phyloP scores from a whole-genome alignment of 495 filamentous ascomycete species.

The Lepidopterella palustris region DNA sequence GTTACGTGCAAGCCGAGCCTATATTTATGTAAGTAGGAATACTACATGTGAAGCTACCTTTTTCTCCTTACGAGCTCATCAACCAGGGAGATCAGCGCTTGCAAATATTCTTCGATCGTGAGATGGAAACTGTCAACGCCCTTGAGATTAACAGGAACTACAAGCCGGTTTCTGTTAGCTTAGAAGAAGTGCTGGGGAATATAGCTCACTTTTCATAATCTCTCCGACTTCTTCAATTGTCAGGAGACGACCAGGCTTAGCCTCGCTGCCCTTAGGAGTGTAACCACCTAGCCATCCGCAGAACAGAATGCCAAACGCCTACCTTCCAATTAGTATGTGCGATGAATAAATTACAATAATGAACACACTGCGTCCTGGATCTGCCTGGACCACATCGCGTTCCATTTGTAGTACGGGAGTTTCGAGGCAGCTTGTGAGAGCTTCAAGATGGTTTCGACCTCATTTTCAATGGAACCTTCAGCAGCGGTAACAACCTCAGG shows the following conservation, averaged over 20 bases:
- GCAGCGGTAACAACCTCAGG: constrained; percentile 47
- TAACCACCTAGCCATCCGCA: constrained; percentile 71
- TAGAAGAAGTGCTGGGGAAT: constrained; percentile 5
- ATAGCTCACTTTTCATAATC: constrained; percentile 58
- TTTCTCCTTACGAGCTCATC: constrained; percentile 67
- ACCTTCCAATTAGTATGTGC: constrained; percentile 4
- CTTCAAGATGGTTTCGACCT: constrained; percentile 49
- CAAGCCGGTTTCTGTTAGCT: constrained; percentile 3
- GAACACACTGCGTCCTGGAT: constrained; percentile 67
- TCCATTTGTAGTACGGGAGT: constrained; percentile 95
- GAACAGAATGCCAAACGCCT: constrained; percentile 59
- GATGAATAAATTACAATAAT: constrained; percentile 33
- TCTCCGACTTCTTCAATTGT: constrained; percentile 83
- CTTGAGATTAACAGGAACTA: constrained; percentile 94
- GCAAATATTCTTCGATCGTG: constrained; percentile 93
- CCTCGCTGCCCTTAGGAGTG: constrained; percentile 39
- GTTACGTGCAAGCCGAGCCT: constrained; percentile 88
- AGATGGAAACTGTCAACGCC: constrained; percentile 86
- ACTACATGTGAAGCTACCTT: neutral
- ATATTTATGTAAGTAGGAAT: neutral
- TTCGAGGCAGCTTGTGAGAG: constrained; percentile 67
- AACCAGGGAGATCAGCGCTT: constrained; percentile 72
- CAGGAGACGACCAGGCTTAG: constrained; percentile 56
- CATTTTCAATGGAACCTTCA: constrained; percentile 49
- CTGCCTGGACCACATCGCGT: constrained; percentile 72